Conservation (phyloP, 495 filamentous ascomycete genomes). For the Penicillium cataractarum region DNA sequence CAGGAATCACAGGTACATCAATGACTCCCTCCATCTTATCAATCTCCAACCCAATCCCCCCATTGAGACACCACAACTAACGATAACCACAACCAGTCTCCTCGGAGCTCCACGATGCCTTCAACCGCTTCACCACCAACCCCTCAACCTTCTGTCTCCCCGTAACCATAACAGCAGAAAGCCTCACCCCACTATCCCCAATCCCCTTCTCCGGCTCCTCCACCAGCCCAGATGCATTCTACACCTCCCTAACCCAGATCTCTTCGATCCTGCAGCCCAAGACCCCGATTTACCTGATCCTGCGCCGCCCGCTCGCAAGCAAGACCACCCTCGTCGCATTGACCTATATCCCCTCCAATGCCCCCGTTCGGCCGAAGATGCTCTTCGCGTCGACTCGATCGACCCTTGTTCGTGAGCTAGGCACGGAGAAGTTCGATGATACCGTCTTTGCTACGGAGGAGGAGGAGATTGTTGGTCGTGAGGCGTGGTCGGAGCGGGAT, state of each 20-base stretch:
- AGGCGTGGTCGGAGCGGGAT: constrained; percentile 79
- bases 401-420: constrained; percentile 82
- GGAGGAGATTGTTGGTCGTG: constrained; percentile 64
- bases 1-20: constrained; percentile 75
- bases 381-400: constrained; percentile 88
- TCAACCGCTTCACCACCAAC: constrained; percentile 70
- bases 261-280: constrained; percentile 73
- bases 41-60: neutral
- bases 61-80: constrained; percentile 17
- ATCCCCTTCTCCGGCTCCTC: constrained; percentile 57
- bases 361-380: constrained; percentile 93
- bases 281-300: constrained; percentile 80
- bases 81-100: constrained; percentile 63
- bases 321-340: constrained; percentile 66
- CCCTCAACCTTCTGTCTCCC: constrained; percentile 75
- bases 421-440: constrained; percentile 83
- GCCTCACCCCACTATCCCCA: constrained; percentile 64
- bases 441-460: constrained; percentile 76
- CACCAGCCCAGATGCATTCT: constrained; percentile 55
- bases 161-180: constrained; percentile 75
- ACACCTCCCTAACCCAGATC: constrained; percentile 62
- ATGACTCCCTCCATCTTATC: neutral
- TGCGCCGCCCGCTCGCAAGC: constrained; percentile 64
- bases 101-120: constrained; percentile 79
- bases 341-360: constrained; percentile 88